Percentiles rank a stretch among this genome's conserved stretches.
These are phyloP conservation scores for Bipolaris bicolor DNA, from an alignment of 2,329 filamentous ascomycete genomes.

Conservation along the genomic window DNA sequence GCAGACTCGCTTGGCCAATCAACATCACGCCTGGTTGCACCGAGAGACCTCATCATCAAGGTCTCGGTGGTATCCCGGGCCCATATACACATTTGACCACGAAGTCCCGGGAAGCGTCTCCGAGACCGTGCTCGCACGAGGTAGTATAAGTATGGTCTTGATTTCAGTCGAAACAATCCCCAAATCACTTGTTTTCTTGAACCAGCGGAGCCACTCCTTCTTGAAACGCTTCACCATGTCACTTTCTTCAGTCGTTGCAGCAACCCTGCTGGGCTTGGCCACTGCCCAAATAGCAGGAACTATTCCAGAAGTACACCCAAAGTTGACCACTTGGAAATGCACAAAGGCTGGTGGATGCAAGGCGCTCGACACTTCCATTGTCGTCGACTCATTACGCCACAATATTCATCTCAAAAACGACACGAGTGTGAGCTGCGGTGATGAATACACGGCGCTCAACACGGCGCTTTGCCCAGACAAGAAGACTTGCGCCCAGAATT, in stretches of 20 bases:
- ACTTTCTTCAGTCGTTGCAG: constrained; percentile 24
- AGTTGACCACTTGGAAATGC: constrained; percentile 60
- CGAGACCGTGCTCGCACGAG: neutral
- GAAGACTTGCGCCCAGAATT: constrained; percentile 60
- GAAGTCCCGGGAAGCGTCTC: neutral
- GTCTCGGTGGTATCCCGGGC: too few relatives aligned
- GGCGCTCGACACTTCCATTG: constrained; percentile 55
- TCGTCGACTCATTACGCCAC: constrained; percentile 59
- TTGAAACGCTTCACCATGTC: neutral
- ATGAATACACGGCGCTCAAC: constrained; percentile 45
- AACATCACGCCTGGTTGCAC: neutral
- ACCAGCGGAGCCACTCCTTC: neutral
- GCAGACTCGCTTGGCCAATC: neutral
- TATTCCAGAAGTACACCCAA: constrained; percentile 57
- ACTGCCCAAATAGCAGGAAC: constrained; percentile 40
- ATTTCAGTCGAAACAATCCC: neutral
- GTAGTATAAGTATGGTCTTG: neutral
- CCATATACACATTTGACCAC: neutral
- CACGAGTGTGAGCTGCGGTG: constrained; percentile 40
- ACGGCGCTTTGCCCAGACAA: constrained; percentile 56
- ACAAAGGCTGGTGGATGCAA: constrained; percentile 59
- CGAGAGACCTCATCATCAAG: neutral
- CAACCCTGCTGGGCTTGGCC: constrained; percentile 34
- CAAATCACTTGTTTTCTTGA: neutral
- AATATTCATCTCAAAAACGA: constrained; percentile 51